A percentile compares a stretch with the other conserved stretches of the same genome.
Conservation (phyloP, 768 basidiomycete genomes). For the Kwoniella shandongensis region DNA sequence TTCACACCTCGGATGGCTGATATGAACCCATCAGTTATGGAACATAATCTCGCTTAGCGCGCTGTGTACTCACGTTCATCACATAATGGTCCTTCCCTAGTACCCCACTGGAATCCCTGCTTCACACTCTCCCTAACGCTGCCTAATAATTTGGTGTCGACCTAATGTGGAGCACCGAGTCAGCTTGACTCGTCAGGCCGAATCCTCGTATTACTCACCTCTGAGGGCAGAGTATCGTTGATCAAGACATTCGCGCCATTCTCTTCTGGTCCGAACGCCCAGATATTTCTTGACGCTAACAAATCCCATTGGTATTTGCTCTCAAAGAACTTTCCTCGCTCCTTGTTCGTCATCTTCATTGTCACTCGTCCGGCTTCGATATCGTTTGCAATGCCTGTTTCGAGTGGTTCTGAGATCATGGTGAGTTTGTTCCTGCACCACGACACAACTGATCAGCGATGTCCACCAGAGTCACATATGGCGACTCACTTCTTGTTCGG, state of each 20-base stretch:
- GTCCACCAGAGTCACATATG: not conserved
- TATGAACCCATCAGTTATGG: constrained; percentile 3
- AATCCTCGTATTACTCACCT: constrained; percentile 67
- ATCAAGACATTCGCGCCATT: constrained; percentile 88
- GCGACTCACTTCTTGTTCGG: constrained; percentile 72
- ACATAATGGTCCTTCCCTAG: constrained; percentile 93
- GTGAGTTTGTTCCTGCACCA: constrained; percentile 97
- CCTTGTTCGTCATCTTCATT: constrained; percentile 93
- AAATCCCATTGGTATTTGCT: constrained; percentile 98
- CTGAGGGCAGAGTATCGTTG: constrained; percentile 93
- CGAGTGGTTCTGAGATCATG: constrained; percentile 98
- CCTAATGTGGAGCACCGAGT: constrained; percentile 59
- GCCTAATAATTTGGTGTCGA: constrained; percentile 87
- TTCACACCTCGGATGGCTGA: constrained; percentile 97
- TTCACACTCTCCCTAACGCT: constrained; percentile 93
- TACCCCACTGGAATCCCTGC: constrained; percentile 99
- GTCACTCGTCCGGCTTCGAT: constrained; percentile 89
- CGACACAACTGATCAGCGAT: not conserved
- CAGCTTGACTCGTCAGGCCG: constrained; percentile 12
- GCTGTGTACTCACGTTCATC: constrained; percentile 81
- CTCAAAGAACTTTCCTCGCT: constrained; percentile 92
- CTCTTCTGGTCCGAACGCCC: constrained; percentile 99
- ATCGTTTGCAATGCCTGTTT: constrained; percentile 92
- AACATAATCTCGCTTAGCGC: not conserved
- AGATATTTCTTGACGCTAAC: constrained; percentile 94